These are phyloP conservation scores for Grammothele lineata DNA, from an alignment of 768 basidiomycete genomes.

Conservation along the genomic window DNA sequence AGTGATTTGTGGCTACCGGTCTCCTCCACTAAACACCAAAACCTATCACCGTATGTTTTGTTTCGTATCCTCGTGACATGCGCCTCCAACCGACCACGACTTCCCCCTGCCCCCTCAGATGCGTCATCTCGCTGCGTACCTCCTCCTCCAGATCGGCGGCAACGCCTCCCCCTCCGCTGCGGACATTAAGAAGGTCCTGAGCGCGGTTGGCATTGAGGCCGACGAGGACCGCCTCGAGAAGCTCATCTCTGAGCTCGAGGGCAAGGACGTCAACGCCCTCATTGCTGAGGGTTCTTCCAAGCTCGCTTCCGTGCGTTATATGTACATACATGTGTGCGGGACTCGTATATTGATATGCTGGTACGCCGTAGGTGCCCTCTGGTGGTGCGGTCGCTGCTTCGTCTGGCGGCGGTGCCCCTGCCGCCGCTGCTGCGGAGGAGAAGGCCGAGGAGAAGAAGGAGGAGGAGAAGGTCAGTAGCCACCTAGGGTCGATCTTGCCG, in stretches of 20 bases:
- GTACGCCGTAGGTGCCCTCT: conserved; percentile 70
- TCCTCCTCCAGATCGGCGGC: conserved; percentile 93
- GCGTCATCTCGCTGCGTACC: conserved; percentile 94
- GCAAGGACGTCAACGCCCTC: conserved; percentile 84
- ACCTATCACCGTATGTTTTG: conserved; percentile 10
- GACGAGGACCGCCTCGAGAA: conserved; percentile 78
- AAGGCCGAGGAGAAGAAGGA: conserved; percentile 77
- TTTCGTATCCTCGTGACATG: background rate
- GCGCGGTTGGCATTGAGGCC: conserved; percentile 81
- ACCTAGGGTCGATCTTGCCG: background rate
- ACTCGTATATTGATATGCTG: background rate
- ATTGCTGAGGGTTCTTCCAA: conserved; percentile 91
- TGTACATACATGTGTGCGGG: background rate
- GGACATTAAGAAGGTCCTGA: conserved; percentile 87
- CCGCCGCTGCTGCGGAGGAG: conserved; percentile 55
- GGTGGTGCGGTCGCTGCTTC: conserved; percentile 74
- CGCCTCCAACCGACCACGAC: too few species aligned
- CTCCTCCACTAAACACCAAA: conserved; percentile 29
- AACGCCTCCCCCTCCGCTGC: conserved; percentile 80
- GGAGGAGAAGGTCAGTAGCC: conserved; percentile 66
- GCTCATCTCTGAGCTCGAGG: conserved; percentile 85
- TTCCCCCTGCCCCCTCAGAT: conserved; percentile 49
- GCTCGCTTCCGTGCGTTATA: conserved; percentile 78
- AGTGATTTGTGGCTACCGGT: conserved; percentile 94
- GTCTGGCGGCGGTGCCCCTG: conserved; percentile 48